Evolutionary conservation across 495 filamentous ascomycete genomes (phyloP).

Genomic region (Talaromyces nanjingensis): DNA sequence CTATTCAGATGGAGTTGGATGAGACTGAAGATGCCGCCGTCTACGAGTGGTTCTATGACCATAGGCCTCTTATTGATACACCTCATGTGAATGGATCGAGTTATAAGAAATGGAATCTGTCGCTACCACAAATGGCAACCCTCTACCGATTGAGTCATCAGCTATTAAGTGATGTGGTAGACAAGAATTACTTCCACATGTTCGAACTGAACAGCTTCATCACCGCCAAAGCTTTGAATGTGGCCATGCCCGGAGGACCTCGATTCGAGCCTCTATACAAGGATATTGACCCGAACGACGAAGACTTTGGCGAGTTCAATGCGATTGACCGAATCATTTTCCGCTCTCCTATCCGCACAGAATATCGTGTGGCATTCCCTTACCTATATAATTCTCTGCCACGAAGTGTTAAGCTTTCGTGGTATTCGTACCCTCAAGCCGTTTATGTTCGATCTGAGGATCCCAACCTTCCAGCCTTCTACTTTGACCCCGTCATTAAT

Average conservation of each 20-base stretch:
- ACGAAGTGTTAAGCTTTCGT: conserved; percentile 84
- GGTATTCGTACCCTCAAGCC: conserved; percentile 90
- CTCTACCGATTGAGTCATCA: conserved; percentile 89
- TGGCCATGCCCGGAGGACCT: conserved; percentile 93
- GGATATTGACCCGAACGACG: conserved; percentile 97
- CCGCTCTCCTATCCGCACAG: conserved; percentile 88
- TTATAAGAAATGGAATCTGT: conserved; percentile 94
- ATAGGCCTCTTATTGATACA: conserved; percentile 84
- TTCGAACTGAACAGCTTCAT: conserved; percentile 94
- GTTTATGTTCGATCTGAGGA: conserved; percentile 89
- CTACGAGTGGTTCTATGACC: conserved; percentile 96
- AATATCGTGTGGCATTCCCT: conserved; percentile 91
- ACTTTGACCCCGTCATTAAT: conserved; percentile 96
- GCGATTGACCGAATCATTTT: conserved; percentile 99
- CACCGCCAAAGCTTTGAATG: conserved; percentile 95
- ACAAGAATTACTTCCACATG: conserved; percentile 97
- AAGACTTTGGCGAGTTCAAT: conserved; percentile 99
- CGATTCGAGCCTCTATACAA: conserved; percentile 98
- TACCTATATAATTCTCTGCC: conserved; percentile 96
- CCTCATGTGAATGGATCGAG: conserved; percentile 93
- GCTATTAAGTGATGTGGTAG: conserved; percentile 83
- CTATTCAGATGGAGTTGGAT: conserved; percentile 98
- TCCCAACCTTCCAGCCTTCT: conserved; percentile 86
- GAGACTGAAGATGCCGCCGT: conserved; percentile 90
- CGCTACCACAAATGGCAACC: conserved; percentile 92